Conservation (phyloP, 768 basidiomycete genomes). For the Trametes maxima region DNA sequence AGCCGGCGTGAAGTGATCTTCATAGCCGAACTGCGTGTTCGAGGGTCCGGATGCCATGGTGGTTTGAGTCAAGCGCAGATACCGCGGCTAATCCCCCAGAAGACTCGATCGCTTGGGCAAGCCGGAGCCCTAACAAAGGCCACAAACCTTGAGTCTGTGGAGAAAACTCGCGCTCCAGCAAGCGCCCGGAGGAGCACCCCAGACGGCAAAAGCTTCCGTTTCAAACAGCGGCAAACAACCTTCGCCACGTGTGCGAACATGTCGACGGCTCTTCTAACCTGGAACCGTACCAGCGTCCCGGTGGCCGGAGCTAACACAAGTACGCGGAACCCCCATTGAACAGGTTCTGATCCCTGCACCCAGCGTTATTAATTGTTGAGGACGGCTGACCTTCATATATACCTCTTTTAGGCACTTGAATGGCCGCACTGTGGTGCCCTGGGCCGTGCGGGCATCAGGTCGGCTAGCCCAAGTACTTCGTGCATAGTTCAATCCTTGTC, state of each 20-base stretch:
- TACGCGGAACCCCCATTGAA: background rate
- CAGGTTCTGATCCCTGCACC: background rate
- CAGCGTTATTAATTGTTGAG: background rate
- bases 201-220: background rate
- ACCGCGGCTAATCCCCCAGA: background rate
- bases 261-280: too few relatives aligned
- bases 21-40: conserved; percentile 42
- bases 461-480: background rate
- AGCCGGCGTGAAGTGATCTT: conserved; percentile 55
- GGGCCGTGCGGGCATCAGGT: too few relatives aligned
- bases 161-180: background rate
- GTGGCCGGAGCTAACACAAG: background rate
- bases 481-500: background rate
- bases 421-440: too few relatives aligned
- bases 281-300: background rate
- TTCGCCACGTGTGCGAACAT: background rate
- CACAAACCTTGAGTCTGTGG: background rate
- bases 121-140: background rate
- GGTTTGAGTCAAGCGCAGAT: background rate
- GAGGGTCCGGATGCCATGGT: background rate
- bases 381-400: background rate
- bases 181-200: background rate
- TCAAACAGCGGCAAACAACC: background rate
- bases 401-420: background rate
- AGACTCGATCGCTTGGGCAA: background rate